Conservation (phyloP, 352 stramenopile species). For the Globisporangium ultimum region DNA sequence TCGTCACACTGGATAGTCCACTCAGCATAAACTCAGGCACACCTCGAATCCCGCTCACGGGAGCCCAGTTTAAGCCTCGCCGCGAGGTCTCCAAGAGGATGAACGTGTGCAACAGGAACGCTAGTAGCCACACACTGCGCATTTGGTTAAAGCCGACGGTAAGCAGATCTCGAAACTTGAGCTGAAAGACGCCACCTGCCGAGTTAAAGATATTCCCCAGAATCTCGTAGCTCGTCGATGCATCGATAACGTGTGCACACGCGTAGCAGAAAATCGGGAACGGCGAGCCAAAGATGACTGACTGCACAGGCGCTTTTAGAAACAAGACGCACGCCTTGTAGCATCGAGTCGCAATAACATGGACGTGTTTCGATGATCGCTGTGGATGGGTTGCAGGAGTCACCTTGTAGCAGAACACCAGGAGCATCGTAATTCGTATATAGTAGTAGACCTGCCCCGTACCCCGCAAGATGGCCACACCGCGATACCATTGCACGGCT, state of each 20-base stretch:
- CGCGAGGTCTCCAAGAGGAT: conserved; percentile 16
- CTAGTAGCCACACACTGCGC: conserved; percentile 40
- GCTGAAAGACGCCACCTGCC: conserved; percentile 19
- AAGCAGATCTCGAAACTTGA: conserved; percentile 24
- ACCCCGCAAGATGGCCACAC: conserved; percentile 19
- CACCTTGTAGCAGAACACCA: conserved; percentile 11
- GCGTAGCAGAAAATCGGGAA: conserved; percentile 46
- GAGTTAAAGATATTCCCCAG: conserved; percentile 29
- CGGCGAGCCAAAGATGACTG: conserved; percentile 43
- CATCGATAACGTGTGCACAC: conserved; percentile 42
- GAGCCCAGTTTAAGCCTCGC: conserved; percentile 9
- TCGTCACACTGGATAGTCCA: conserved; percentile 26
- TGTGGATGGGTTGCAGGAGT: not conserved
- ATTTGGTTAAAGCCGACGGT: conserved; percentile 36
- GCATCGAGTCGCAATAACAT: not conserved
- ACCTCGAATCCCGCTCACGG: conserved; percentile 21
- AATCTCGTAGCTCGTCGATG: conserved; percentile 32
- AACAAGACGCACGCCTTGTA: conserved; percentile 24
- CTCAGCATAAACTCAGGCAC: conserved; percentile 35
- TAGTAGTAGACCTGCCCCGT: conserved; percentile 13
- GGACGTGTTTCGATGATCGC: conserved; percentile 3
- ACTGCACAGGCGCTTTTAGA: conserved; percentile 40
- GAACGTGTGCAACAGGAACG: conserved; percentile 26
- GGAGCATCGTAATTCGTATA: conserved; percentile 4
- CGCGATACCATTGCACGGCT: conserved; percentile 24